Conservation (phyloP, 148 eudicot species). For the Vaccinium vitisidaea region DNA sequence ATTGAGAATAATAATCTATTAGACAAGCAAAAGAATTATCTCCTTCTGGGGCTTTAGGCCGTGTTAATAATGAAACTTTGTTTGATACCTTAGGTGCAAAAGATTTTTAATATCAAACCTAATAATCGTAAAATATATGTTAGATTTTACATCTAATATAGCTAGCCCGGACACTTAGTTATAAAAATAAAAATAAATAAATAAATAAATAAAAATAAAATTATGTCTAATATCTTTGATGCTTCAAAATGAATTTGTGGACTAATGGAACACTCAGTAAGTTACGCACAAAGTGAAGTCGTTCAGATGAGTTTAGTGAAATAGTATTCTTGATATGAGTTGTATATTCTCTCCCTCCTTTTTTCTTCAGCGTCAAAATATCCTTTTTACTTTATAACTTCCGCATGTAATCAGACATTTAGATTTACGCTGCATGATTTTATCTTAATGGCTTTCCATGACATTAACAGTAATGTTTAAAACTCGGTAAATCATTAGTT, state of each 20-base stretch:
- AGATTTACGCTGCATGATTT: not conserved
- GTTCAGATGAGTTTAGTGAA: not conserved
- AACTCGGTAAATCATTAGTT: not conserved
- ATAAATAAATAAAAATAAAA: too few relatives aligned
- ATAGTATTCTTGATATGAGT: not conserved
- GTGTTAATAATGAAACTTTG: not conserved
- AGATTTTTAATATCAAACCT: not conserved
- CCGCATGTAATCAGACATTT: not conserved
- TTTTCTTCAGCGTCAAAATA: not conserved
- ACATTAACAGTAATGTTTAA: not conserved
- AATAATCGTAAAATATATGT: not conserved
- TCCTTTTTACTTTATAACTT: not conserved
- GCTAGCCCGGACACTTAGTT: too few relatives aligned
- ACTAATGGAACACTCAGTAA: not conserved
- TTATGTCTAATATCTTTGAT: not conserved
- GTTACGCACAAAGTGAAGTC: not conserved
- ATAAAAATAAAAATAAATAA: too few relatives aligned
- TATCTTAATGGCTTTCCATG: not conserved
- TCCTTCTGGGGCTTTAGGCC: not conserved
- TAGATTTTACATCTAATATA: not conserved
- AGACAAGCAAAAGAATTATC: not conserved
- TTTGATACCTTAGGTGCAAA: conserved; percentile 4
- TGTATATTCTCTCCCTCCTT: not conserved
- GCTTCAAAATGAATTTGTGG: not conserved
- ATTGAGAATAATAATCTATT: not conserved